Percentiles rank a stretch among this genome's conserved stretches.
Conservation (phyloP, 1,139 yeast genomes). For the Kluyveromyces marxianus region DNA sequence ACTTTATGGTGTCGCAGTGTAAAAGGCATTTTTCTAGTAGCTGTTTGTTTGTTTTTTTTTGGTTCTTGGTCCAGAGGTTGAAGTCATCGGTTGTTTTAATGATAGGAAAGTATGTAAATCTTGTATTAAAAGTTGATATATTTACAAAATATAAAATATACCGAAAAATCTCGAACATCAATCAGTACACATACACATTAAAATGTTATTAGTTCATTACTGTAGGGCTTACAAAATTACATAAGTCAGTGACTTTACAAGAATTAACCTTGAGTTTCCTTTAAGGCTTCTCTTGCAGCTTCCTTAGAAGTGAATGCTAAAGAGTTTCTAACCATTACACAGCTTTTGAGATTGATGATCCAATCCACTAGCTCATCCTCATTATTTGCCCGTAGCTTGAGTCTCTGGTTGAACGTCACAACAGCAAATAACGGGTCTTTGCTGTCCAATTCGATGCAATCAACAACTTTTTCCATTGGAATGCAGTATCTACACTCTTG, state of each 20-base stretch:
- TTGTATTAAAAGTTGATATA: not conserved
- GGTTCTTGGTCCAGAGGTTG: no score
- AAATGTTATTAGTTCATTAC: no score
- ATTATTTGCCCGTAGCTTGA: slow-evolving; percentile 16
- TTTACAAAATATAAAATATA: not conserved
- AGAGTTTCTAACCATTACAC: slow-evolving; percentile 14
- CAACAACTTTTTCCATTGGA: slow-evolving; percentile 15
- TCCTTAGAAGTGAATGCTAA: not conserved
- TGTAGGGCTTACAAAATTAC: no score
- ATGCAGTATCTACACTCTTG: slow-evolving; percentile 12
- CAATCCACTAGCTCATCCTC: slow-evolving; percentile 21
- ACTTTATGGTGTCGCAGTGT: slow-evolving; percentile 8
- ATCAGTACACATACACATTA: no score
- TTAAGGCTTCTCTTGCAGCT: no score
- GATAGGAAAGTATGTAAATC: not conserved
- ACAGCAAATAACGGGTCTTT: slow-evolving; percentile 15
- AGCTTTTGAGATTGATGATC: slow-evolving; percentile 21
- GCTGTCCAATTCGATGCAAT: slow-evolving; percentile 18
- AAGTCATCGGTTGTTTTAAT: not conserved
- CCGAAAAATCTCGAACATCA: not conserved
- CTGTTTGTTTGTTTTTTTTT: not conserved
- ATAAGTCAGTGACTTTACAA: no score
- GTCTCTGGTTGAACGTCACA: slow-evolving; percentile 15
- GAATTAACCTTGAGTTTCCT: no score
- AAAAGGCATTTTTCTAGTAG: slow-evolving; percentile 1